A percentile compares a stretch with the other conserved stretches of the same genome.
Evolutionary conservation across 345 rosid species (phyloP).

Genomic region (Excoecaria agallocha): DNA sequence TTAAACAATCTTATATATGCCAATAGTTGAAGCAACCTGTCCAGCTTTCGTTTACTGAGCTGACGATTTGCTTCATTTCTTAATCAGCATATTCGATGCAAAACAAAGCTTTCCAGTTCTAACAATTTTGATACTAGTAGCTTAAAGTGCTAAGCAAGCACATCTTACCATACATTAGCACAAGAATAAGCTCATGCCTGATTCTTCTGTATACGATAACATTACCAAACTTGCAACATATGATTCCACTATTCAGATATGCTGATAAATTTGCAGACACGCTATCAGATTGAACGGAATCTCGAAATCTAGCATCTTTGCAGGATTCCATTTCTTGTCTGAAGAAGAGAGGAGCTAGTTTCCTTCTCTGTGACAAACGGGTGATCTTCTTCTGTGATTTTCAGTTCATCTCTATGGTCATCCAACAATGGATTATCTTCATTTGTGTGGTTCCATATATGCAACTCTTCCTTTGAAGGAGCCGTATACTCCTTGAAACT

Average conservation of each 20-base stretch:
- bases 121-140: background rate
- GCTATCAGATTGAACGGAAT: background rate
- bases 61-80: background rate
- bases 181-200: background rate
- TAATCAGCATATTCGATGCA: background rate
- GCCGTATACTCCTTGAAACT: slow-evolving; percentile 41
- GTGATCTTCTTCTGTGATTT: slow-evolving; percentile 39
- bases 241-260: background rate
- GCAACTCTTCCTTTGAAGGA: slow-evolving; percentile 32
- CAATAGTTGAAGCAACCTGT: background rate
- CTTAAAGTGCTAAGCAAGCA: background rate
- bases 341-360: slow-evolving; percentile 35
- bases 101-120: background rate
- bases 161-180: background rate
- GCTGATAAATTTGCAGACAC: slow-evolving; percentile 1
- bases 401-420: slow-evolving; percentile 20
- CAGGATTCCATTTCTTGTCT: slow-evolving; percentile 31
- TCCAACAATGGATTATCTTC: slow-evolving; percentile 47
- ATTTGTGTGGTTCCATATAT: slow-evolving; percentile 30
- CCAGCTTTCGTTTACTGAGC: background rate
- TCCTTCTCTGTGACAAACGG: slow-evolving; percentile 42
- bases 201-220: background rate
- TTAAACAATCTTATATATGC: background rate
- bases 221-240: background rate
- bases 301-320: slow-evolving; percentile 28